phyloP scores from a whole-genome alignment of 1,284 basidiomycete genomes.

The Phellopilus nigrolimitatus region DNA sequence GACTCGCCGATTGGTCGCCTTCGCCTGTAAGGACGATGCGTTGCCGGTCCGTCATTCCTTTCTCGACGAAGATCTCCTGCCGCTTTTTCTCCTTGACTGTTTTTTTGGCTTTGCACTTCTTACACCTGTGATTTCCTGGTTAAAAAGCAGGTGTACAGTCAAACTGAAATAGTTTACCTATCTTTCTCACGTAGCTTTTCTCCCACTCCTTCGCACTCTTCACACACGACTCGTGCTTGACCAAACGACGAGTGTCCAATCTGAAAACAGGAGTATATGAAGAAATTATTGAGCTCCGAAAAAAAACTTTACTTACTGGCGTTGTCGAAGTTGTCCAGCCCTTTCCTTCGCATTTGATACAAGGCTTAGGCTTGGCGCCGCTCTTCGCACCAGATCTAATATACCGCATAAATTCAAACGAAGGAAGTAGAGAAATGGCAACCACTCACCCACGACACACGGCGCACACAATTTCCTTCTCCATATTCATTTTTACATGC shows the following conservation, averaged over 20 bases:
- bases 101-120: conserved; percentile 90
- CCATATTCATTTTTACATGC: conserved; percentile 83
- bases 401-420: conserved; percentile 8
- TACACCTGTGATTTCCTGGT: conserved; percentile 58
- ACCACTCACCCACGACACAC: conserved; percentile 74
- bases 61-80: conserved; percentile 82
- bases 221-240: conserved; percentile 56
- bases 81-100: conserved; percentile 85
- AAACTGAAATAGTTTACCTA: conserved; percentile 41
- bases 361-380: conserved; percentile 76
- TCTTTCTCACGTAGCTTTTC: conserved; percentile 86
- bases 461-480: conserved; percentile 78
- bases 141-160: background rate
- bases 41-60: conserved; percentile 84
- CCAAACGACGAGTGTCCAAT: conserved; percentile 47
- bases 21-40: conserved; percentile 85
- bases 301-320: conserved; percentile 29
- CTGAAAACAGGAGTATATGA: conserved; percentile 31
- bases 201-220: conserved; percentile 78
- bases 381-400: conserved; percentile 75
- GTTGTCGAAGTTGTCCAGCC: conserved; percentile 66
- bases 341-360: conserved; percentile 80
- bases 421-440: conserved; percentile 6
- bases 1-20: conserved; percentile 80
- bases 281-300: background rate